Evolutionary conservation across 2,329 filamentous ascomycete species (phyloP), one percentile per base, ranked within the genome.

Genomic region (Zelopaecilomyces penicillatus): DNA sequence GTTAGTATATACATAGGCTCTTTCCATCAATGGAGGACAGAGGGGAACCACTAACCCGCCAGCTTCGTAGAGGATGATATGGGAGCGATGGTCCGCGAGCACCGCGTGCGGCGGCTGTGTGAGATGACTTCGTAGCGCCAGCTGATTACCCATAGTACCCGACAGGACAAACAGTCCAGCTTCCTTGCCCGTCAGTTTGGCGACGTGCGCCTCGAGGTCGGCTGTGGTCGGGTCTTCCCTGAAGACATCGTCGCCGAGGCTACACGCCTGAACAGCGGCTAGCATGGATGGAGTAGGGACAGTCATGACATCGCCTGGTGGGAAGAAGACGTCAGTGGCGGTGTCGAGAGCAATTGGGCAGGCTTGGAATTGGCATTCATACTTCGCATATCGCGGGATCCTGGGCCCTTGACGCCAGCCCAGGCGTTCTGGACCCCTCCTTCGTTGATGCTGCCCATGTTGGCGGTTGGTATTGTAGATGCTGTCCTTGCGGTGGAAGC

Each of bases 81-180:
- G 91, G 4, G 81, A 78, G 31, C 87, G 77, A 51, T 82, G 71
- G 60, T 96, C 90, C 54, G 85, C 87, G 6, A 96, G 68, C 5
- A 96, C 78, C 6, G 78, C 77, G 61, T 95, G 81, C 0, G 91
- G 91, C 10, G 90, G 89, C 48, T 87, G 83, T 1, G 72, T 76
- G 10, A 96, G 74, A 47, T 93, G 84, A 2, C 85, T 76, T 34
- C 90, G 80, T 36, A 95, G 74, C 0, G 85, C 83, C 12, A 96
- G 71, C 62, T 95, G 89, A 66, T 96, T 96, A 35, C 88, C 89
- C 89, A 95, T 95, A 4, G 90, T 95, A 4, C 91, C 91, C 0
- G 87, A 93, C 47, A 94, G 73, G 44, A 95, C 87, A 43, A 95
- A 82, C 4, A 96, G 71, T 0, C 78, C 85, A 6, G 80, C 80